Conservation (phyloP, 768 basidiomycete genomes). For the Hydnum rufescens region DNA sequence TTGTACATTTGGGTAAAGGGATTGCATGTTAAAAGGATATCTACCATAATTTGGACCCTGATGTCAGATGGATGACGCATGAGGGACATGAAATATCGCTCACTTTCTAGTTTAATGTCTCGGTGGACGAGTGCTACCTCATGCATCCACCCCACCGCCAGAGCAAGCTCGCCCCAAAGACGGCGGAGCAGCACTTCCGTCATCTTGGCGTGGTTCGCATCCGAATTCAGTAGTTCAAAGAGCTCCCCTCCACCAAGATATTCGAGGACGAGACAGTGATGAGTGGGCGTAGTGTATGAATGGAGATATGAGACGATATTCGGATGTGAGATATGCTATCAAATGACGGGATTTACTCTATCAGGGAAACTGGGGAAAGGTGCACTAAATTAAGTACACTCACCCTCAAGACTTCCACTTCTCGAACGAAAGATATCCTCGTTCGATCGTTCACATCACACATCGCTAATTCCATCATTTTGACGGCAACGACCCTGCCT, state of each 20-base stretch:
- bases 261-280: constrained; percentile 65
- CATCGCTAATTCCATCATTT: constrained; percentile 27
- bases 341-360: background rate
- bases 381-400: constrained; percentile 14
- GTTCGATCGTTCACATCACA: constrained; percentile 46
- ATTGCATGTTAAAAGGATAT: constrained; percentile 51
- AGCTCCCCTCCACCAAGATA: constrained; percentile 64
- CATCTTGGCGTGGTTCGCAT: constrained; percentile 15
- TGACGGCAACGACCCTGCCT: constrained; percentile 31
- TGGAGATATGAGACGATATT: constrained; percentile 54
- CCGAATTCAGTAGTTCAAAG: constrained; percentile 43
- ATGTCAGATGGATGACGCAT: background rate
- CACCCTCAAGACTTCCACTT: constrained; percentile 69
- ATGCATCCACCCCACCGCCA: constrained; percentile 78
- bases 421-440: constrained; percentile 56
- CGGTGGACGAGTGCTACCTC: constrained; percentile 68
- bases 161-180: constrained; percentile 57
- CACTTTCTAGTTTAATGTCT: constrained; percentile 62
- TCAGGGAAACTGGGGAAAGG: background rate
- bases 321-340: constrained; percentile 62
- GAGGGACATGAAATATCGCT: constrained; percentile 11
- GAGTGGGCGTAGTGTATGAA: constrained; percentile 46
- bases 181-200: constrained; percentile 35
- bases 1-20: constrained; percentile 19
- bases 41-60: too few relatives aligned